These are phyloP conservation scores for Ustilaginoidea virens DNA, from an alignment of 2,329 filamentous ascomycete species.

Conservation along the genomic window DNA sequence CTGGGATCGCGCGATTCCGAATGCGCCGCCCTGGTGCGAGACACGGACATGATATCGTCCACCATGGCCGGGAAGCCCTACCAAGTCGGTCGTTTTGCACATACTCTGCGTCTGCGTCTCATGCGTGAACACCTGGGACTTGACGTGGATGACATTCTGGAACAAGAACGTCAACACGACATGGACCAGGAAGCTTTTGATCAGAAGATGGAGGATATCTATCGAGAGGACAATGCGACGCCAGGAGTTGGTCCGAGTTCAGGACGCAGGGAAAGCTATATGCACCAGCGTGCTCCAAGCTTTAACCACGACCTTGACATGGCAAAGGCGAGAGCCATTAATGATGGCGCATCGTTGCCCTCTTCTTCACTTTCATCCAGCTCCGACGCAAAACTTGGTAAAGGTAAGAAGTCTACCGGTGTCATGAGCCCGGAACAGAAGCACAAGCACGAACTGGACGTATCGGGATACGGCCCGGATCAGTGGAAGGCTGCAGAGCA, in stretches of 20 bases:
- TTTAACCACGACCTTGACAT: constrained; percentile 53
- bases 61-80: constrained; percentile 85
- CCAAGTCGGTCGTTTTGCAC: constrained; percentile 79
- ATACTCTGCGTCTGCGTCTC: constrained; percentile 78
- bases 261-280: constrained; percentile 27
- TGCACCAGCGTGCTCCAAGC: constrained; percentile 25
- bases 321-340: constrained; percentile 33
- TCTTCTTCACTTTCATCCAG: background rate
- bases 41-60: constrained; percentile 84
- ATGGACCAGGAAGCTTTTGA: constrained; percentile 42
- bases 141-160: constrained; percentile 80
- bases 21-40: constrained; percentile 74
- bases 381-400: background rate
- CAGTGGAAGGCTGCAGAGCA: constrained; percentile 53
- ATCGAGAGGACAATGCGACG: constrained; percentile 25
- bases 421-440: constrained; percentile 20
- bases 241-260: background rate
- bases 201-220: constrained; percentile 46
- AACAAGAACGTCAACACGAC: constrained; percentile 58
- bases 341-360: constrained; percentile 7
- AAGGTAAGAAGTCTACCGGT: constrained; percentile 1
- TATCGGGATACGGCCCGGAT: constrained; percentile 64
- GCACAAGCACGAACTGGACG: constrained; percentile 52
- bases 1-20: constrained; percentile 85
- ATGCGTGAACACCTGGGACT: constrained; percentile 97